A percentile compares a stretch with the other conserved stretches of the same genome.
Evolutionary conservation across 495 filamentous ascomycete genomes (phyloP).

Genomic region (Podospora comata): DNA sequence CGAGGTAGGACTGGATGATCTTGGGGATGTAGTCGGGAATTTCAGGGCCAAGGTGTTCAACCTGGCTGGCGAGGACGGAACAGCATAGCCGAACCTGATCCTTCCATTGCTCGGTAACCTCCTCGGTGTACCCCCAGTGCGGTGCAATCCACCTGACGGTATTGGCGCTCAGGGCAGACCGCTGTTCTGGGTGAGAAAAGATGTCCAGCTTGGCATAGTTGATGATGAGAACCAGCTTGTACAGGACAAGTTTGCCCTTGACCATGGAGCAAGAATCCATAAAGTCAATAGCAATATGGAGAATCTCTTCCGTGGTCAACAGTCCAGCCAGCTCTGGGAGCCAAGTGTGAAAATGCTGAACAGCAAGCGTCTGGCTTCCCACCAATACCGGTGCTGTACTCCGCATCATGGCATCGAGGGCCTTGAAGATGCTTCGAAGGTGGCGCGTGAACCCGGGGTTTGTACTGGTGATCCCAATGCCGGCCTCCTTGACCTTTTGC

Average conservation of each 20-base stretch:
- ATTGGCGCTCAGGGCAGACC: constrained; percentile 68
- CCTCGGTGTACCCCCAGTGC: constrained; percentile 78
- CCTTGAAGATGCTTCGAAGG: constrained; percentile 81
- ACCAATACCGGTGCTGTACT: constrained; percentile 79
- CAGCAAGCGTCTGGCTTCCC: constrained; percentile 89
- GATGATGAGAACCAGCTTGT: constrained; percentile 88
- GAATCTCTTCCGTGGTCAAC: constrained; percentile 76
- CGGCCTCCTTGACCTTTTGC: constrained; percentile 83
- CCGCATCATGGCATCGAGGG: constrained; percentile 82
- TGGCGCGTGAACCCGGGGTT: constrained; percentile 77
- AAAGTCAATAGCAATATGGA: constrained; percentile 88
- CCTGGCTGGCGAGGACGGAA: constrained; percentile 81
- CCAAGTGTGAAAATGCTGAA: constrained; percentile 97
- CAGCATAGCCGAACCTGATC: constrained; percentile 91
- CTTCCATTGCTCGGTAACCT: constrained; percentile 79
- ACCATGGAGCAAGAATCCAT: constrained; percentile 85
- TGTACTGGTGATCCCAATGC: constrained; percentile 79
- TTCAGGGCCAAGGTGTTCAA: constrained; percentile 71
- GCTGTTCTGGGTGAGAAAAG: constrained; percentile 72
- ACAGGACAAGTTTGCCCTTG: constrained; percentile 90
- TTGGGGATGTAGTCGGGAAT: constrained; percentile 86
- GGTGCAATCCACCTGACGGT: constrained; percentile 89
- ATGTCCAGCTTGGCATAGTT: constrained; percentile 78
- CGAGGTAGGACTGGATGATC: constrained; percentile 82
- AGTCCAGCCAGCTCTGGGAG: constrained; percentile 79